Conservation (phyloP, 768 basidiomycete genomes). For the Leccinum imitatum region DNA sequence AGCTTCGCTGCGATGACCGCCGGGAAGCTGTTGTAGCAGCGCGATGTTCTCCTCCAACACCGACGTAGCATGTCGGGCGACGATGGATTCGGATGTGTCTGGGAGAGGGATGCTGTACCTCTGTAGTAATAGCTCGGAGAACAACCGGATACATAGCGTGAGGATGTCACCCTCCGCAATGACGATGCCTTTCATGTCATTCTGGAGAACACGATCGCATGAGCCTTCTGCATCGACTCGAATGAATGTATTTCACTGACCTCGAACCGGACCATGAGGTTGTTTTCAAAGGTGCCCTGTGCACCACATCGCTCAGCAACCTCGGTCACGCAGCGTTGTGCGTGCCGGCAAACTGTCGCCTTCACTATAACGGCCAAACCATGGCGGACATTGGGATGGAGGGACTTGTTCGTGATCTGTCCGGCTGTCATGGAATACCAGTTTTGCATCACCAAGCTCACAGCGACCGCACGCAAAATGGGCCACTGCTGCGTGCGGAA, state of each 20-base stretch:
- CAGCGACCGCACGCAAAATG: constrained; percentile 51
- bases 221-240: constrained; percentile 1
- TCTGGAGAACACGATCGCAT: constrained; percentile 17
- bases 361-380: neutral
- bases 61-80: constrained; percentile 49
- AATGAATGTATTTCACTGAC: constrained; percentile 27
- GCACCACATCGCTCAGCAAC: constrained; percentile 65
- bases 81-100: constrained; percentile 43
- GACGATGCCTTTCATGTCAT: constrained; percentile 49
- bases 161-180: constrained; percentile 58
- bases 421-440: constrained; percentile 42
- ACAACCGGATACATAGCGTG: constrained; percentile 53
- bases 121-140: constrained; percentile 57
- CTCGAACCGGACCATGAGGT: constrained; percentile 56
- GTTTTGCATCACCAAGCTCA: constrained; percentile 49
- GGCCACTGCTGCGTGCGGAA: constrained; percentile 70
- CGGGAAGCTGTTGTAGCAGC: constrained; percentile 36
- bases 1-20: constrained; percentile 20
- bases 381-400: neutral
- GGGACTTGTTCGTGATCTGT: neutral
- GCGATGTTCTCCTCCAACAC: constrained; percentile 47
- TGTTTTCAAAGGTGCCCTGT: constrained; percentile 64
- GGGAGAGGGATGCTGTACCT: constrained; percentile 53
- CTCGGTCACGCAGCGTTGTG: constrained; percentile 48
- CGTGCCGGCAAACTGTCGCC: constrained; percentile 36